Percentiles rank a stretch among this genome's conserved stretches.
Conservation (phyloP, 2,329 filamentous ascomycete species). For the Nothomitra cinnamomea region DNA sequence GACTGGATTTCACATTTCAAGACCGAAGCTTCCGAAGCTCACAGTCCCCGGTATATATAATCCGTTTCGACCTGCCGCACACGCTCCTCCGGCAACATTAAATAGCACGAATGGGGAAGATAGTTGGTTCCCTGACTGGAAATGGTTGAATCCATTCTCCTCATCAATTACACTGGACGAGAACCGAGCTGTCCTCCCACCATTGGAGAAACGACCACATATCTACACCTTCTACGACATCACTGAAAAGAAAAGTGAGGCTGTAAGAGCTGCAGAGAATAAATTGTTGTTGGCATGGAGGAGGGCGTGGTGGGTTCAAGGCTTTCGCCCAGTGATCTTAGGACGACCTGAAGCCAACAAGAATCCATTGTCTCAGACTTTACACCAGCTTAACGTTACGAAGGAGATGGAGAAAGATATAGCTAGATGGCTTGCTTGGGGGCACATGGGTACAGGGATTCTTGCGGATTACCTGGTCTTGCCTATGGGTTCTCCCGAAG, state of each 20-base stretch:
- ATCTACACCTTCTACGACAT: conserved; percentile 89
- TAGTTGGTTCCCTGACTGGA: conserved; percentile 78
- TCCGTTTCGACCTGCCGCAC: conserved; percentile 51
- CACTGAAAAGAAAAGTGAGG: conserved; percentile 42
- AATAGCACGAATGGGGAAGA: conserved; percentile 66
- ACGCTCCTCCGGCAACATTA: conserved; percentile 55
- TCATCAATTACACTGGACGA: conserved; percentile 65
- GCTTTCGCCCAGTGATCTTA: conserved; percentile 72
- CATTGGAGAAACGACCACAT: conserved; percentile 47
- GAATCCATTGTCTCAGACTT: conserved; percentile 58
- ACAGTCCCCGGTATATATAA: conserved; percentile 31
- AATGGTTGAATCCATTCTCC: conserved; percentile 82
- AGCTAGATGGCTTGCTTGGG: conserved; percentile 83
- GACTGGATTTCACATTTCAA: conserved; percentile 14
- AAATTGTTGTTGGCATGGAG: conserved; percentile 74
- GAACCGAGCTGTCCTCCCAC: conserved; percentile 67
- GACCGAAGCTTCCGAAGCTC: conserved; percentile 27
- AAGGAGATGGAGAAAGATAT: conserved; percentile 48
- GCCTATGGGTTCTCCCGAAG: conserved; percentile 65
- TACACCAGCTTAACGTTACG: conserved; percentile 48
- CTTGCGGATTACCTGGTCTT: conserved; percentile 64
- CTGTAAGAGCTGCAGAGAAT: conserved; percentile 55
- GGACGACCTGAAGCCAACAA: conserved; percentile 64
- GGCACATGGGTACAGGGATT: conserved; percentile 71
- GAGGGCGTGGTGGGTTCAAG: conserved; percentile 87